phyloP scores from a whole-genome alignment of 371 early-diverging fungal genomes.

The Entomophthora muscae region DNA sequence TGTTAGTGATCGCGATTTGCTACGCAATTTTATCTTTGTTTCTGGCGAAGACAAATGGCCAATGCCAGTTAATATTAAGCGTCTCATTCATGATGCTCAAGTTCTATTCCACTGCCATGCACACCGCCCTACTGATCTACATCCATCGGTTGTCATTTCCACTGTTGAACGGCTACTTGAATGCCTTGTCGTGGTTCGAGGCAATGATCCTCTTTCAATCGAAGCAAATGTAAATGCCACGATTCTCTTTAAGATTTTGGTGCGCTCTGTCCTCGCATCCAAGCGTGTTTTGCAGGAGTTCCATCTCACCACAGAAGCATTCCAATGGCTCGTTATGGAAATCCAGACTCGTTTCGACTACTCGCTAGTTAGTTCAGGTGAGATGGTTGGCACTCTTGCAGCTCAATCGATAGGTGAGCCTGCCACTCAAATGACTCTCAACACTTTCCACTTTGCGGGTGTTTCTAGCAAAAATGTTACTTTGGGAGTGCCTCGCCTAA shows the following conservation, averaged over 20 bases:
- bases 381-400: conserved; percentile 99
- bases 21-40: conserved; percentile 64
- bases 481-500: conserved; percentile 98
- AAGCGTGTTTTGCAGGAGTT: conserved; percentile 81
- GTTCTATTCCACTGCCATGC: no score
- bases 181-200: conserved; percentile 72
- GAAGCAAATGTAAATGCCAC: conserved; percentile 89
- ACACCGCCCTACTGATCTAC: no score
- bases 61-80: no score
- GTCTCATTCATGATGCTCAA: no score
- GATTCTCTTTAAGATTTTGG: conserved; percentile 64
- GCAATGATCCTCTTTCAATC: conserved; percentile 57
- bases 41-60: conserved; percentile 64
- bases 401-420: conserved; percentile 98
- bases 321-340: conserved; percentile 90
- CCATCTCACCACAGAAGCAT: conserved; percentile 70
- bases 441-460: conserved; percentile 99
- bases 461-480: conserved; percentile 98
- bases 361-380: conserved; percentile 87
- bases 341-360: conserved; percentile 79
- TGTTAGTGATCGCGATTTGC: conserved; percentile 41
- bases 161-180: no score
- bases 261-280: conserved; percentile 67
- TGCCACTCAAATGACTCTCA: no score
- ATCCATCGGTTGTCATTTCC: no score